These are phyloP conservation scores for Curvularia sp. DNA, from an alignment of 2,329 filamentous ascomycete species.

Conservation along the genomic window DNA sequence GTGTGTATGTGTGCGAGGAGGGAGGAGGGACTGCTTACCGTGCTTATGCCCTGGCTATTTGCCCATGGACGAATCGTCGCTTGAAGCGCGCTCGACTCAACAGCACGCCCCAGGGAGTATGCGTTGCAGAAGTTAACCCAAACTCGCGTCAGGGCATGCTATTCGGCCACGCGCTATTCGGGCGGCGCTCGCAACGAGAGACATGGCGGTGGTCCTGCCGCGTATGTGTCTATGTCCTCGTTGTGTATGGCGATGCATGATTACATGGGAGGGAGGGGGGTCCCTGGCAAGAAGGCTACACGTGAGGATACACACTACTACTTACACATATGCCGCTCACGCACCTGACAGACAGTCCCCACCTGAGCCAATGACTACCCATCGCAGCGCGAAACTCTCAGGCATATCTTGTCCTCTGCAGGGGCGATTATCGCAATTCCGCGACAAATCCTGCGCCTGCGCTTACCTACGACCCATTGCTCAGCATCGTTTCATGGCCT, in stretches of 20 bases:
- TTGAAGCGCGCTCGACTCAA: slow-evolving; percentile 9
- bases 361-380: slow-evolving; percentile 27
- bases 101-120: slow-evolving; percentile 22
- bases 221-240: not conserved
- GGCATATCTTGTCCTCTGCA: slow-evolving; percentile 21
- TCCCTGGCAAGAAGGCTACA: slow-evolving; percentile 20
- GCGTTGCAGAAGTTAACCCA: slow-evolving; percentile 10
- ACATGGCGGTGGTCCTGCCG: slow-evolving; percentile 20
- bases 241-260: slow-evolving; percentile 10
- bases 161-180: slow-evolving; percentile 19
- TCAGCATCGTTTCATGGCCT: slow-evolving; percentile 12
- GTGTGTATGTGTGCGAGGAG: slow-evolving; percentile 32
- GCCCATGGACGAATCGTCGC: slow-evolving; percentile 33
- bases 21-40: slow-evolving; percentile 45
- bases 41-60: slow-evolving; percentile 43
- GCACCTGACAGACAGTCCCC: slow-evolving; percentile 28
- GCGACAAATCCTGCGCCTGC: slow-evolving; percentile 8
- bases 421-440: slow-evolving; percentile 24
- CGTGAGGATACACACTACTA: slow-evolving; percentile 1
- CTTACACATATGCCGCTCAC: slow-evolving; percentile 30
- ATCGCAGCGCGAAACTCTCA: slow-evolving; percentile 17
- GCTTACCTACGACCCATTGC: slow-evolving; percentile 8
- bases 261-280: slow-evolving; percentile 1
- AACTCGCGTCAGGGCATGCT: slow-evolving; percentile 15
- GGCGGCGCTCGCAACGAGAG: slow-evolving; percentile 6